phyloP scores from a whole-genome alignment of 441 rosid species.

The Euphorbia neoarborescens region DNA sequence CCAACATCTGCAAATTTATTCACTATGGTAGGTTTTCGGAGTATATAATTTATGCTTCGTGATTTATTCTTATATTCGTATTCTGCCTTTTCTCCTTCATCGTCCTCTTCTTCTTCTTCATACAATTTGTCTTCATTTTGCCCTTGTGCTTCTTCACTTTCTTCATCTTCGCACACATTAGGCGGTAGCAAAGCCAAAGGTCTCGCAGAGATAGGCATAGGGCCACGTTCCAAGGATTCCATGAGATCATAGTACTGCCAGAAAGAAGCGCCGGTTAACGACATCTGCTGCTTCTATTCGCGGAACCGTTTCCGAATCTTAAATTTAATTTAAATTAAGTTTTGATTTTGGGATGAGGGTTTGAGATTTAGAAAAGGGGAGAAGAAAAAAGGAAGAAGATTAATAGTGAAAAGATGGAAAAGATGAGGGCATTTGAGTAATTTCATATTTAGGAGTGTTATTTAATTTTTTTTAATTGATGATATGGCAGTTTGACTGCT shows the following conservation, averaged over 20 bases:
- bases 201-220: conserved; percentile 37
- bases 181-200: conserved; percentile 34
- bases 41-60: conserved; percentile 49
- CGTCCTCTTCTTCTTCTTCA: conserved; percentile 26
- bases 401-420: too few species aligned
- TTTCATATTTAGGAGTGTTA: too few species aligned
- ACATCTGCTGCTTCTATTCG: conserved; percentile 59
- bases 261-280: conserved; percentile 34
- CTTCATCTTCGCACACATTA: conserved; percentile 28
- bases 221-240: conserved; percentile 75
- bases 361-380: too few species aligned
- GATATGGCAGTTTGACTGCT: too few species aligned
- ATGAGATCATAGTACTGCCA: conserved; percentile 71
- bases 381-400: too few species aligned
- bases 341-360: too few species aligned
- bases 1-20: conserved; percentile 37
- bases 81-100: conserved; percentile 26
- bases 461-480: too few species aligned
- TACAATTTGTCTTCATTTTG: conserved; percentile 23
- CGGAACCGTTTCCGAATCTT: conserved; percentile 76
- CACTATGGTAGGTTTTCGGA: conserved; percentile 41
- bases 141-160: conserved; percentile 17
- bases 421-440: too few species aligned
- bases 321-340: too few species aligned
- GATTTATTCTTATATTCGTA: conserved; percentile 27